Conservation (phyloP, 192 early-diverging fungal species). For the Podila epigama region DNA sequence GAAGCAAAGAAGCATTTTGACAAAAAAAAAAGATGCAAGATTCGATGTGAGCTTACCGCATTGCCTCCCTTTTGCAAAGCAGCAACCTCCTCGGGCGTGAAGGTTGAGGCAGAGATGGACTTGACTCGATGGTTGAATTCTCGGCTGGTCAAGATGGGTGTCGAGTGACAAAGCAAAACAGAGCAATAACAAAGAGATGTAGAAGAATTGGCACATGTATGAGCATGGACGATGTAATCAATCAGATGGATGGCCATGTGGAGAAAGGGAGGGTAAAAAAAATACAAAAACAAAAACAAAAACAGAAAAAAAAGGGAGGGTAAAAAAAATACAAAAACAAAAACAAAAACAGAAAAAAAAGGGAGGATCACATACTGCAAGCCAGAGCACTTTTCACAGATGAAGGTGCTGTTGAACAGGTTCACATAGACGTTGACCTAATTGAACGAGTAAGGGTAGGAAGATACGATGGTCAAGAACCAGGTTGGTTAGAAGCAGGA, state of each 20-base stretch:
- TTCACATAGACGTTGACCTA: conserved; percentile 66
- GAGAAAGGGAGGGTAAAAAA: not conserved
- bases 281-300: not conserved
- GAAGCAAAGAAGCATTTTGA: too few species aligned
- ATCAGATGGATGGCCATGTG: too few species aligned
- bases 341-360: not conserved
- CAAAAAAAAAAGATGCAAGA: not conserved
- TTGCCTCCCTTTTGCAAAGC: conserved; percentile 60
- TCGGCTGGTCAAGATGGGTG: conserved; percentile 52
- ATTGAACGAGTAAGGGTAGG: not conserved
- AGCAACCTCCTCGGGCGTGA: conserved; percentile 57
- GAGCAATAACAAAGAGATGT: too few species aligned
- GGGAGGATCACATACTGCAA: conserved; percentile 53
- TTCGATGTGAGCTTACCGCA: conserved; percentile 42
- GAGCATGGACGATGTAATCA: too few species aligned
- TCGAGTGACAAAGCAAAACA: too few species aligned
- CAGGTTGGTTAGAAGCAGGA: not conserved
- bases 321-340: not conserved
- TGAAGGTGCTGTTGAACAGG: conserved; percentile 58
- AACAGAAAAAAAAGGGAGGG: not conserved
- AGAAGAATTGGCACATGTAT: too few species aligned
- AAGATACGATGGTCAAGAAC: not conserved
- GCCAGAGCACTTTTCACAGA: conserved; percentile 64
- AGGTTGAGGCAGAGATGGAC: conserved; percentile 63
- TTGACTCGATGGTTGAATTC: conserved; percentile 69